Percentiles rank a stretch among this genome's conserved stretches.
phyloP scores from a whole-genome alignment of 1,284 basidiomycete genomes.

The Naganishia albida region DNA sequence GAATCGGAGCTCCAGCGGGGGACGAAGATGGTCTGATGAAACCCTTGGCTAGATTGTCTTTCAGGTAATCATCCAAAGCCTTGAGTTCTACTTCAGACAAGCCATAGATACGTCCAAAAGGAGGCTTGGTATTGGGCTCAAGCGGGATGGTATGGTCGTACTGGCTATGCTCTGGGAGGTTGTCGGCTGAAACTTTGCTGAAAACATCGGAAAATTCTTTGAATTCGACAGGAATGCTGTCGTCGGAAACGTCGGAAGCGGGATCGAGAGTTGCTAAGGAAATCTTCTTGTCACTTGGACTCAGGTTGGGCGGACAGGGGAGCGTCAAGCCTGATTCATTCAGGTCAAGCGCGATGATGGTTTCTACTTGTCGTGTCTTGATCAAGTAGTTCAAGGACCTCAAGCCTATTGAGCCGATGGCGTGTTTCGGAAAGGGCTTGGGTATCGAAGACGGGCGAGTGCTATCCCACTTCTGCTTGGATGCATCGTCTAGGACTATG shows the following conservation, averaged over 20 bases:
- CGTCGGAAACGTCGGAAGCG: not conserved
- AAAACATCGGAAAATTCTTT: constrained; percentile 42
- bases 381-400: constrained; percentile 12
- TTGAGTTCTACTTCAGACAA: constrained; percentile 52
- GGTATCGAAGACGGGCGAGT: constrained; percentile 2
- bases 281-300: constrained; percentile 6
- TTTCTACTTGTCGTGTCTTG: constrained; percentile 3
- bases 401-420: constrained; percentile 10
- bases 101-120: constrained; percentile 52
- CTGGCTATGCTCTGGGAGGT: constrained; percentile 41
- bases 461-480: not conserved
- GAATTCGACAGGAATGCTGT: constrained; percentile 14
- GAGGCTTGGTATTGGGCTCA: constrained; percentile 48
- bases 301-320: constrained; percentile 1
- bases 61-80: constrained; percentile 43
- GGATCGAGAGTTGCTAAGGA: not conserved
- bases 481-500: not conserved
- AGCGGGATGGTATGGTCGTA: constrained; percentile 45
- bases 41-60: constrained; percentile 48
- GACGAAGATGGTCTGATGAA: constrained; percentile 46
- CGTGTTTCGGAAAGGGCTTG: not conserved
- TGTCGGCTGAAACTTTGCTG: constrained; percentile 40
- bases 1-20: constrained; percentile 46
- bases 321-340: constrained; percentile 10
- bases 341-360: constrained; percentile 9